Evolutionary conservation across 1,284 basidiomycete genomes (phyloP).

Genomic region (Austroboletus novae-zelandiae): DNA sequence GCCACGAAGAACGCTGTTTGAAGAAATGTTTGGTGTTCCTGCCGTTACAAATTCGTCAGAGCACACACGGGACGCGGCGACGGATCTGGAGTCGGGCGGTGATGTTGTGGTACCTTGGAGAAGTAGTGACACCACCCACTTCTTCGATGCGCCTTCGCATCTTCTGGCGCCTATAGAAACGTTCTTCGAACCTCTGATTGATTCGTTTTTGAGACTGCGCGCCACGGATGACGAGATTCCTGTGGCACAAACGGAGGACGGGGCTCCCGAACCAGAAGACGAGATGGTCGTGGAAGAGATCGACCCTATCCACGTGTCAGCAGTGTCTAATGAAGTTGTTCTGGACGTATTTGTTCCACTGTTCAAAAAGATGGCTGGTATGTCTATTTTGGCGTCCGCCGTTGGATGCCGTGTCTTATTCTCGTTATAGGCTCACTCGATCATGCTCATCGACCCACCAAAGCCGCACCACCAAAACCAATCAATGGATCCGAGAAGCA

Average conservation of each 20-base stretch:
- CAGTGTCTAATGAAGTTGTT: conserved; percentile 16
- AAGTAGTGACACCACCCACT: conserved; percentile 41
- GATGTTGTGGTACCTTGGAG: conserved; percentile 34
- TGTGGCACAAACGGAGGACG: conserved; percentile 20
- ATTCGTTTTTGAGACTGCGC: conserved; percentile 55
- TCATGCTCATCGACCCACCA: conserved; percentile 20
- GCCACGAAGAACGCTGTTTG: conserved; percentile 65
- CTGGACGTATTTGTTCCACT: conserved; percentile 26
- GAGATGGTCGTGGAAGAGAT: conserved; percentile 44
- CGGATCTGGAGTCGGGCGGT: conserved; percentile 17
- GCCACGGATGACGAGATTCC: conserved; percentile 26
- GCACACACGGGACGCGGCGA: conserved; percentile 13
- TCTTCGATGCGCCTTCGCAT: conserved; percentile 77
- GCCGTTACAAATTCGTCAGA: conserved; percentile 44
- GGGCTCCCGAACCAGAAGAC: conserved; percentile 38
- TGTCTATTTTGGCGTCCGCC: background rate
- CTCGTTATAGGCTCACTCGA: conserved; percentile 16
- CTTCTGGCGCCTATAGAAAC: conserved; percentile 75
- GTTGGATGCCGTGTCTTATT: conserved; percentile 3
- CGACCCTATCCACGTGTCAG: conserved; percentile 8
- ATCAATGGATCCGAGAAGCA: conserved; percentile 17
- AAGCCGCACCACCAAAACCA: conserved; percentile 12
- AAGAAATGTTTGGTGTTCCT: conserved; percentile 80
- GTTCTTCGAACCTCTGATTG: conserved; percentile 74
- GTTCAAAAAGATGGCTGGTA: conserved; percentile 29